Base-by-base conservation (phyloP, 2,329 filamentous ascomycete genomes). In the Exophiala spinifera region DNA sequence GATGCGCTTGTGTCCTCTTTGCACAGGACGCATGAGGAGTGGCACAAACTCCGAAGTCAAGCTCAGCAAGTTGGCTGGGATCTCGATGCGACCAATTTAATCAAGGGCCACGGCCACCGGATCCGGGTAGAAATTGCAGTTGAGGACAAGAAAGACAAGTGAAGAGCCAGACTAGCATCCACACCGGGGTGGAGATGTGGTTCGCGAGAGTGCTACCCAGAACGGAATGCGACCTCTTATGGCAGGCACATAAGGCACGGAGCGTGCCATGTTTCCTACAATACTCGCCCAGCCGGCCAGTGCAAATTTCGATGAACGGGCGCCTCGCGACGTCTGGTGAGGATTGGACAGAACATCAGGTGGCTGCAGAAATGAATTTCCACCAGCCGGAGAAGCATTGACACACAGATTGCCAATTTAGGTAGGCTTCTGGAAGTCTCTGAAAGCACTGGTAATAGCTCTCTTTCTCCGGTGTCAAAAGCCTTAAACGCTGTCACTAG, bases 21-120 rank as follows among this genome's bases (percentile, higher is more conserved):
- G 10, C 36, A 40, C 3, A 20, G 51, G 37, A 48, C 57, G n/a
- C 51, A 53, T 15, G 17, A 28, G 10, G 31, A 48, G 6, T 64
- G 59, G 59, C 44, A 37, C 14, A 43, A 48, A 6, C 20, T 59
- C 37, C 49, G 46, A 6, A 34, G 56, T 11, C 54, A 51, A 28
- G 34, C 57, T 19, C 42, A 59, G 34, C 25, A 40, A 39, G 37
- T 34, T 8, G 62, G 62, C n/a, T 64, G 62, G 62, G 50, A 61
- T 37, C 36, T 64, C 25, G 34, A 33, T 31, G 39, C 49, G 13
- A 61, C 59, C n/a, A 57, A 58, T 33, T 47, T 63, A 15, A 53
- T 53, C n/a, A 45, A 48, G 20, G 53, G 59, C 36, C 46, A 34
- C 33, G 51, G 48, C 15, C 44, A 40, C 42, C 57, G 57, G 7